These are phyloP conservation scores for Raddia distichophylla DNA, from an alignment of 176 grass and related monocot species.

Conservation along the genomic window DNA sequence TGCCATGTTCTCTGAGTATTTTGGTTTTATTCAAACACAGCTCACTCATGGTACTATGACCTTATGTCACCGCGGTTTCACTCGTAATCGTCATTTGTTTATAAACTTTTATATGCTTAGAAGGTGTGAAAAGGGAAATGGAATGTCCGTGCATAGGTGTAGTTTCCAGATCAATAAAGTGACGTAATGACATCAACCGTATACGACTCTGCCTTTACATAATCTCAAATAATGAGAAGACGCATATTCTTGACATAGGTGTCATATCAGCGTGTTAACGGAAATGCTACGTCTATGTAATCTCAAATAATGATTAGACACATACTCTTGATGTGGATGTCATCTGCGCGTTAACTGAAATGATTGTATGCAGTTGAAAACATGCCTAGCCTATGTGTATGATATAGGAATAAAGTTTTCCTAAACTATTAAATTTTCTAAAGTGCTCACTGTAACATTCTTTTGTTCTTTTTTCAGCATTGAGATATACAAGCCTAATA, in stretches of 20 bases:
- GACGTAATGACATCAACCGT: slow-evolving; percentile 8
- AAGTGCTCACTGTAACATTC: slow-evolving; percentile 15
- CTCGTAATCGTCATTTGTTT: slow-evolving; percentile 3
- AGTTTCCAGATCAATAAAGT: not conserved
- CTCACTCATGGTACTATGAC: not conserved
- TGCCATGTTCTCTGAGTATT: not conserved
- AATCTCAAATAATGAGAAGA: not conserved
- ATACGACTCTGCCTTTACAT: not conserved
- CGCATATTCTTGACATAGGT: slow-evolving; percentile 6
- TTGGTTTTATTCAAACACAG: not conserved
- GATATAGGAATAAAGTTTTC: not conserved
- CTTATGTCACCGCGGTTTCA: not conserved
- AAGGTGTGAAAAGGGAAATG: not conserved
- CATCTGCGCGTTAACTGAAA: not conserved
- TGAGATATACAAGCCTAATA: slow-evolving; percentile 98
- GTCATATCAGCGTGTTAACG: not conserved
- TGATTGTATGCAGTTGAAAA: slow-evolving; percentile 7
- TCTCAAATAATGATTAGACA: not conserved
- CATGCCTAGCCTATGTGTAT: slow-evolving; percentile 14
- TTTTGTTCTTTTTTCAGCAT: slow-evolving; percentile 61
- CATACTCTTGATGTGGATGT: slow-evolving; percentile 8
- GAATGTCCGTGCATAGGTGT: not conserved
- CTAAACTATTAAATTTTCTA: slow-evolving; percentile 12
- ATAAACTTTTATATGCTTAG: not conserved
- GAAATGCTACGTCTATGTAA: not conserved